Evolutionary conservation across 306 rosid genomes (phyloP).

Genomic region (Macrotyloma uniflorum): DNA sequence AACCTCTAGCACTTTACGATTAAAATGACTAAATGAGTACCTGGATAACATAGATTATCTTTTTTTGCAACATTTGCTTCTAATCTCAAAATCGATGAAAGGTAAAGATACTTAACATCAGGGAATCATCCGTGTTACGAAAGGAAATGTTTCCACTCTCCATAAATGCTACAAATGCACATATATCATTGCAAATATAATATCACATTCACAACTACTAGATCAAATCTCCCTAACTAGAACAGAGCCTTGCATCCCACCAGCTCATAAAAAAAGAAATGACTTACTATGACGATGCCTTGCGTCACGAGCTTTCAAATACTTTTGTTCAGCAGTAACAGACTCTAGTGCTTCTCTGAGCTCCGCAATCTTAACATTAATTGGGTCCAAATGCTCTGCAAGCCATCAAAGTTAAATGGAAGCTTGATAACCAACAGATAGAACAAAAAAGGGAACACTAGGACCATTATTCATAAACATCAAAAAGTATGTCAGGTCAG

Average conservation of each 20-base stretch:
- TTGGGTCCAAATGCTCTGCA: constrained; percentile 98
- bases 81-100: background rate
- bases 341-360: constrained; percentile 95
- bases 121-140: background rate
- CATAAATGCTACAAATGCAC: background rate
- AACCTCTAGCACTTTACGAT: background rate
- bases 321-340: constrained; percentile 92
- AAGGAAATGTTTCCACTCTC: background rate
- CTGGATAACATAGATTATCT: background rate
- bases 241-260: background rate
- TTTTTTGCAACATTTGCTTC: background rate
- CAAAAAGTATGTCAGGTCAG: background rate
- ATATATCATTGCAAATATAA: constrained; percentile 11
- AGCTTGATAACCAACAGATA: background rate
- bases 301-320: constrained; percentile 89
- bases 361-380: constrained; percentile 99
- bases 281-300: constrained; percentile 97
- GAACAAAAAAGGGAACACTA: background rate
- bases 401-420: constrained; percentile 1
- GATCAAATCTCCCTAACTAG: background rate
- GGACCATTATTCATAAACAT: constrained; percentile 10
- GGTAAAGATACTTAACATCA: background rate
- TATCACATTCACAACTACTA: constrained; percentile 21
- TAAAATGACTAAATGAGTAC: background rate
- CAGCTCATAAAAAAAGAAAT: constrained; percentile 17